phyloP scores from a whole-genome alignment of 2,329 filamentous ascomycete species.

The Ilyonectria sp. region DNA sequence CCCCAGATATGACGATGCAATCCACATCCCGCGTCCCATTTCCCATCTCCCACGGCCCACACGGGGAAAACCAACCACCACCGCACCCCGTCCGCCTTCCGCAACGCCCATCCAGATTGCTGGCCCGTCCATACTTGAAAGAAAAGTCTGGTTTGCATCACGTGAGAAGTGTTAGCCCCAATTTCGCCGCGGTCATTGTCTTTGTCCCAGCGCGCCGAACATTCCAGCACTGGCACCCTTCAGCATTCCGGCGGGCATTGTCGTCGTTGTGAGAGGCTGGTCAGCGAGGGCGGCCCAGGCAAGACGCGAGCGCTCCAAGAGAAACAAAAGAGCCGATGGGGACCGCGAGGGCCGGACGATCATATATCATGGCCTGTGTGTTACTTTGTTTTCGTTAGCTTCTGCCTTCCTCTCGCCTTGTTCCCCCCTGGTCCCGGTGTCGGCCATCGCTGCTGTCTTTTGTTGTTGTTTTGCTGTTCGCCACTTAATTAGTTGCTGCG shows the following conservation, averaged over 20 bases:
- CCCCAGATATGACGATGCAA: constrained; percentile 26
- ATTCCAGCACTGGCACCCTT: constrained; percentile 51
- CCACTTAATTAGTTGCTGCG: constrained; percentile 24
- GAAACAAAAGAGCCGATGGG: constrained; percentile 22
- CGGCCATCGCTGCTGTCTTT: neutral
- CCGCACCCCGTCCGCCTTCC: neutral
- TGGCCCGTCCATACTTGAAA: constrained; percentile 15
- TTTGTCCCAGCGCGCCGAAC: constrained; percentile 55
- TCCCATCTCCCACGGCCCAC: constrained; percentile 14
- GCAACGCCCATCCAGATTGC: constrained; percentile 4
- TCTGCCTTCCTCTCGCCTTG: constrained; percentile 4
- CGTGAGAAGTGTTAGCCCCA: constrained; percentile 26
- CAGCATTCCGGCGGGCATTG: constrained; percentile 53
- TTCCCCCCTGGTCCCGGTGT: constrained; percentile 3
- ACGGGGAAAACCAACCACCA: neutral
- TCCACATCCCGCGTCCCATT: constrained; percentile 17
- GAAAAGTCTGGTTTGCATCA: constrained; percentile 25
- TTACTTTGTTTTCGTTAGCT: constrained; percentile 22
- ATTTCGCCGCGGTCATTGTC: constrained; percentile 50
- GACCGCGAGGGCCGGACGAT: neutral
- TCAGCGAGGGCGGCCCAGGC: constrained; percentile 38
- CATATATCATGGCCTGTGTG: constrained; percentile 35
- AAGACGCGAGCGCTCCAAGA: constrained; percentile 19
- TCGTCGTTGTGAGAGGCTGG: constrained; percentile 53
- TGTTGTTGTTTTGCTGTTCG: constrained; percentile 18